phyloP scores from a whole-genome alignment of 345 rosid genomes.

The Arabis alpina region DNA sequence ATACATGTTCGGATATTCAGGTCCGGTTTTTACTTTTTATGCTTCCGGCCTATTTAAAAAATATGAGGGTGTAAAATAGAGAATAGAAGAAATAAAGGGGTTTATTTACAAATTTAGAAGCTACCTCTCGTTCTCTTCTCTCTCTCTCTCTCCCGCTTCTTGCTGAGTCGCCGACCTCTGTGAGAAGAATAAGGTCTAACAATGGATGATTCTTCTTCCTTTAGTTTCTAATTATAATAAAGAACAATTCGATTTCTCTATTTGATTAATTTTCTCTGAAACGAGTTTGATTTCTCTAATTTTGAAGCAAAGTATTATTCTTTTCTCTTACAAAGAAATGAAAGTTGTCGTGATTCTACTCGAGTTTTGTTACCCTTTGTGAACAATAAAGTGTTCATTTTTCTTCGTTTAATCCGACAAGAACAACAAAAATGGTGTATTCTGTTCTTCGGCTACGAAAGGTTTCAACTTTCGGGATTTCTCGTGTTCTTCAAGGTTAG shows the following conservation, averaged over 20 bases:
- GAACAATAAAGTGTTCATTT: neutral
- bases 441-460: conserved; percentile 58
- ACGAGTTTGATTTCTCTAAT: conserved; percentile 11
- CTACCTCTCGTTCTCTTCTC: conserved; percentile 38
- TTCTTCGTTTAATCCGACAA: neutral
- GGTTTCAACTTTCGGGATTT: conserved; percentile 56
- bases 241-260: no score
- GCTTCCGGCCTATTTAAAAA: no score
- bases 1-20: no score
- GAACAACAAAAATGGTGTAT: conserved; percentile 48
- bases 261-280: neutral
- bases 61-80: conserved; percentile 12
- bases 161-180: conserved; percentile 44
- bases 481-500: conserved; percentile 61
- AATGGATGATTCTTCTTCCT: conserved; percentile 36
- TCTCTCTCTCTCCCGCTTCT: conserved; percentile 41
- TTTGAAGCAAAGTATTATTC: neutral
- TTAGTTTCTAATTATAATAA: conserved; percentile 21
- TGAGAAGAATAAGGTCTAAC: conserved; percentile 48
- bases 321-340: neutral
- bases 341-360: neutral
- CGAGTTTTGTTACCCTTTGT: conserved; percentile 1
- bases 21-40: no score
- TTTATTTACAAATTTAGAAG: conserved; percentile 15
- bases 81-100: neutral